Evolutionary conservation across 73 alveolate species (phyloP).

Genomic region (Stentor coeruleus): DNA sequence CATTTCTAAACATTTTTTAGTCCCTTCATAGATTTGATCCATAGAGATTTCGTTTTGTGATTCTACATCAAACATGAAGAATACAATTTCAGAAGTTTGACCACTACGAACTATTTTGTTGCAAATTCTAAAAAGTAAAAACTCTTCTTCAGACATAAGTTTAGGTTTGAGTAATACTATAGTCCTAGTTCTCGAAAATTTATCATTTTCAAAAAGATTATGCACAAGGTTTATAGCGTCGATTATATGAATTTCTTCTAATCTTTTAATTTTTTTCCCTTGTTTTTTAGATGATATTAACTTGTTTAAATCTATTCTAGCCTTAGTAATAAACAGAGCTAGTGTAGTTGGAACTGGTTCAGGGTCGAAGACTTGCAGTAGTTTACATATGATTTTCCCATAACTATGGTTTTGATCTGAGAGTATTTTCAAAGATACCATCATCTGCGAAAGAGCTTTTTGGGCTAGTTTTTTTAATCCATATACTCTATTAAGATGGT

Average conservation of each 20-base stretch:
- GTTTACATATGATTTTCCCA: neutral
- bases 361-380: slow-evolving; percentile 6
- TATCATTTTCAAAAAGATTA: slow-evolving; percentile 5
- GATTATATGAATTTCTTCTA: neutral
- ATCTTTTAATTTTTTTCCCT: neutral
- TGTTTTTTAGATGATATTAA: neutral
- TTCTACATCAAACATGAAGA: slow-evolving; percentile 14
- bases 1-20: neutral
- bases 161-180: slow-evolving; percentile 3
- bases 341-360: slow-evolving; percentile 15
- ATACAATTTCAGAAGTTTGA: neutral
- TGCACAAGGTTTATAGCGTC: slow-evolving; percentile 12
- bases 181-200: neutral
- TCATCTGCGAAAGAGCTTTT: neutral
- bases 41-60: neutral
- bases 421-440: neutral
- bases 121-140: slow-evolving; percentile 22
- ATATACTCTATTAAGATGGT: slow-evolving; percentile 16
- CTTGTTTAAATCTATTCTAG: slow-evolving; percentile 11
- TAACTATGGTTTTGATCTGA: neutral
- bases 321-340: slow-evolving; percentile 12
- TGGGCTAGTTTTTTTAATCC: slow-evolving; percentile 19
- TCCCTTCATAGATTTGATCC: neutral
- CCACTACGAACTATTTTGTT: neutral
- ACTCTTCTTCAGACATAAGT: neutral